These are phyloP conservation scores for Candida jianshihensis DNA, from an alignment of 805 yeast genomes.

Conservation along the genomic window DNA sequence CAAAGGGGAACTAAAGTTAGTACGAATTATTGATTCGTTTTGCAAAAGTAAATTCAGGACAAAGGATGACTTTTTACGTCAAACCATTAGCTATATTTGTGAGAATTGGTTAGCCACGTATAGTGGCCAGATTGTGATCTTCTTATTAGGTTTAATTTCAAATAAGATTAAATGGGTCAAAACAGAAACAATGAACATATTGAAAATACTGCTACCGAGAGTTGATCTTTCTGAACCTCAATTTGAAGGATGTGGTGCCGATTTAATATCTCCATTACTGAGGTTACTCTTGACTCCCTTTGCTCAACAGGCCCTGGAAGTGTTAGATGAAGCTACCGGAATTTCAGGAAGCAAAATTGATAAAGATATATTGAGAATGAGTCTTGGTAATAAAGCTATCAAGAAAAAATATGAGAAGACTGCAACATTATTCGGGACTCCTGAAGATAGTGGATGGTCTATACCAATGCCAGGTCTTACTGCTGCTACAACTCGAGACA, in stretches of 20 bases:
- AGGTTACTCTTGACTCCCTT: conserved; percentile 74
- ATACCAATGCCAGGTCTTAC: conserved; percentile 92
- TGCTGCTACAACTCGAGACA: conserved; percentile 82
- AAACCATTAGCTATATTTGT: conserved; percentile 65
- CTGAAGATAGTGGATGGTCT: conserved; percentile 95
- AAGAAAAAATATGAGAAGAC: conserved; percentile 79
- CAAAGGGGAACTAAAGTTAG: conserved; percentile 47
- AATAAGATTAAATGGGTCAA: conserved; percentile 78
- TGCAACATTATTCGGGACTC: conserved; percentile 89
- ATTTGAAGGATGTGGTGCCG: conserved; percentile 90
- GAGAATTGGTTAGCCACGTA: conserved; percentile 64
- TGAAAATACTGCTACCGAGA: conserved; percentile 68
- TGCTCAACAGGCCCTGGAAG: conserved; percentile 85
- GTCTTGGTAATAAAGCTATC: conserved; percentile 74
- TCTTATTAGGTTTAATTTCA: conserved; percentile 70
- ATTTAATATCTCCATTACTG: conserved; percentile 82
- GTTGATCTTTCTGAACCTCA: conserved; percentile 73
- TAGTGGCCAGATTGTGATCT: conserved; percentile 67
- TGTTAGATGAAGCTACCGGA: conserved; percentile 73
- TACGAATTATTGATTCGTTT: conserved; percentile 70
- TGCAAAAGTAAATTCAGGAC: conserved; percentile 77
- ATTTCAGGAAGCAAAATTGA: conserved; percentile 91
- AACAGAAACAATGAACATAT: conserved; percentile 66
- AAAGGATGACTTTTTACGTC: conserved; percentile 83
- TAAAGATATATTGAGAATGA: conserved; percentile 85